phyloP scores from a whole-genome alignment of 2,329 filamentous ascomycete species.

The Tolypocladium inflatum region DNA sequence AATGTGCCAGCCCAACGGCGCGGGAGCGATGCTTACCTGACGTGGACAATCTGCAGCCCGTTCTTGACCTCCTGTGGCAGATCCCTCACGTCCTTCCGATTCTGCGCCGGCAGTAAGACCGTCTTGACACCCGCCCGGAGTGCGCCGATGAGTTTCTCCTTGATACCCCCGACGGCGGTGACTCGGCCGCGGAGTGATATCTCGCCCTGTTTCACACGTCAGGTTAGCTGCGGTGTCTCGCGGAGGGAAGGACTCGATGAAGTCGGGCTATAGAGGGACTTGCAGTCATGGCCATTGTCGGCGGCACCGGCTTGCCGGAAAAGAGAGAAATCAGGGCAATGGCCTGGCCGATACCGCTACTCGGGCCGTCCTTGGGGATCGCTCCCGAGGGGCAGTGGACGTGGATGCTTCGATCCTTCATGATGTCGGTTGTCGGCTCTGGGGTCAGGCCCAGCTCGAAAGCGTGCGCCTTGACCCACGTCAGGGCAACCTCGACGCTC shows the following conservation, averaged over 20 bases:
- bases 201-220: constrained; percentile 40
- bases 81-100: constrained; percentile 87
- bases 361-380: constrained; percentile 85
- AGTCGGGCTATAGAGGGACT: constrained; percentile 13
- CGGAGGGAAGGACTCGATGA: background rate
- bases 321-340: constrained; percentile 89
- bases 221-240: constrained; percentile 10
- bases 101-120: constrained; percentile 77
- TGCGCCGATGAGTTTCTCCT: constrained; percentile 96
- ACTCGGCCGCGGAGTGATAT: constrained; percentile 79
- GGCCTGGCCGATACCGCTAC: constrained; percentile 87
- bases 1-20: background rate
- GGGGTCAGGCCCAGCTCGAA: constrained; percentile 79
- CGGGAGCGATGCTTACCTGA: constrained; percentile 50
- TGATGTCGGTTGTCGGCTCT: constrained; percentile 79
- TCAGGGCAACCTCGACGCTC: constrained; percentile 88
- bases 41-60: constrained; percentile 80
- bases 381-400: constrained; percentile 93
- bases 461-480: constrained; percentile 94
- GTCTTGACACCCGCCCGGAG: constrained; percentile 89
- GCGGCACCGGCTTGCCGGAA: constrained; percentile 73
- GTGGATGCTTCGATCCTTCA: constrained; percentile 89
- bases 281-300: constrained; percentile 91
- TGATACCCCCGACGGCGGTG: constrained; percentile 92
- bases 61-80: constrained; percentile 81